Evolutionary conservation across 306 rosid genomes (phyloP).

Genomic region (Nissolia schottii): DNA sequence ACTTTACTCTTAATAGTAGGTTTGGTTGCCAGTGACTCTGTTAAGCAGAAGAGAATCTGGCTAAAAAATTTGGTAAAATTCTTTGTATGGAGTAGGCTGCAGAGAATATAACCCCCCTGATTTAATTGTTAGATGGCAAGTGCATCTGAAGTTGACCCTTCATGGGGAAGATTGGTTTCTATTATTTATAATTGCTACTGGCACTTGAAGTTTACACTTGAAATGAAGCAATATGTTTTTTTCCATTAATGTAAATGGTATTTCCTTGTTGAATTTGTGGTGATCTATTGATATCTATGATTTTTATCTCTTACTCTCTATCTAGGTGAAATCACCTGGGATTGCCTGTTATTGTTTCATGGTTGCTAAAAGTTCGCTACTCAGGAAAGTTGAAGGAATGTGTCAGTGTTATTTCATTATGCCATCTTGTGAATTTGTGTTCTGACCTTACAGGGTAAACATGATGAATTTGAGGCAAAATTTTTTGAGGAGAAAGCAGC

Average conservation of each 20-base stretch:
- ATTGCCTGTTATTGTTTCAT: neutral
- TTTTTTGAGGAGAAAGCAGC: conserved; percentile 81
- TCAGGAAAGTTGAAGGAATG: neutral
- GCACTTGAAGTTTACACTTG: too few relatives aligned
- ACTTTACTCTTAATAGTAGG: neutral
- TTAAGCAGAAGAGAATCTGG: neutral
- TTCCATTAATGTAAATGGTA: neutral
- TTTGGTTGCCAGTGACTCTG: too few relatives aligned
- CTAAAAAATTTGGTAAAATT: neutral
- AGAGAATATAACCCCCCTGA: neutral
- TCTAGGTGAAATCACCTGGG: too few relatives aligned
- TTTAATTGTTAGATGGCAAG: too few relatives aligned
- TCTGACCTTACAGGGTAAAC: conserved; percentile 48
- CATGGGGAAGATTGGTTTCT: too few relatives aligned
- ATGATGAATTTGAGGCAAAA: conserved; percentile 65
- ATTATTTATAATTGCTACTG: too few relatives aligned
- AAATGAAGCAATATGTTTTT: too few relatives aligned
- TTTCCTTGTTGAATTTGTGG: neutral
- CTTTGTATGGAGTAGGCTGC: too few relatives aligned
- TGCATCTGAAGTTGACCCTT: too few relatives aligned
- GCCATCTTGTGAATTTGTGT: neutral
- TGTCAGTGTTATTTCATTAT: neutral
- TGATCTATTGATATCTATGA: too few relatives aligned
- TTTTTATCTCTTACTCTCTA: too few relatives aligned
- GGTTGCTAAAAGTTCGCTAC: neutral